These are phyloP conservation scores for Stenocarpella maydis DNA, from an alignment of 2,329 filamentous ascomycete species.

Conservation along the genomic window DNA sequence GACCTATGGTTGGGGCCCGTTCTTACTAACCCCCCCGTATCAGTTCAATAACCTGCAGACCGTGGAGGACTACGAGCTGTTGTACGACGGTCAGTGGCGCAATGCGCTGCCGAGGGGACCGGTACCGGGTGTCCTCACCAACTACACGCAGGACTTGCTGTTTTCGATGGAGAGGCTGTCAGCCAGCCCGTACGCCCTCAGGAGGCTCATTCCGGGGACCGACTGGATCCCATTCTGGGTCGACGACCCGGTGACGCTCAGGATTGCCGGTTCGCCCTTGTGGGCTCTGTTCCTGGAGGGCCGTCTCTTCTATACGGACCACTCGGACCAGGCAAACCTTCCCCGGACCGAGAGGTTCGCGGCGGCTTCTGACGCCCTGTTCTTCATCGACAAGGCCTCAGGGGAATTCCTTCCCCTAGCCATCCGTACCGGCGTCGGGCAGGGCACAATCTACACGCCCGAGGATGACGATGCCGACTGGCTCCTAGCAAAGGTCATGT, in stretches of 20 bases:
- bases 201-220: constrained; percentile 42
- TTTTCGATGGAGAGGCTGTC: constrained; percentile 59
- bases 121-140: constrained; percentile 48
- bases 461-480: constrained; percentile 54
- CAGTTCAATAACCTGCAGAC: constrained; percentile 44
- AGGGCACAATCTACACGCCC: constrained; percentile 55
- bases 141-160: constrained; percentile 55
- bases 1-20: not conserved
- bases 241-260: constrained; percentile 41
- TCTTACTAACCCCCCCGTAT: not conserved
- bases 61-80: constrained; percentile 48
- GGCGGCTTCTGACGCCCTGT: constrained; percentile 55
- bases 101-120: constrained; percentile 47
- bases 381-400: constrained; percentile 52
- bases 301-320: constrained; percentile 54
- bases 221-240: constrained; percentile 50
- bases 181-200: constrained; percentile 49
- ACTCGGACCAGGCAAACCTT: constrained; percentile 46
- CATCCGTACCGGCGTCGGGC: constrained; percentile 54
- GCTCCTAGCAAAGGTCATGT: constrained; percentile 59
- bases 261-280: constrained; percentile 46
- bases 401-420: constrained; percentile 57
- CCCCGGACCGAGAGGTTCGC: constrained; percentile 44
- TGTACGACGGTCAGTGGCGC: constrained; percentile 53
- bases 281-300: constrained; percentile 45